Evolutionary conservation across 2,329 filamentous ascomycete species (phyloP).

Genomic region (Epichloe sp.): DNA sequence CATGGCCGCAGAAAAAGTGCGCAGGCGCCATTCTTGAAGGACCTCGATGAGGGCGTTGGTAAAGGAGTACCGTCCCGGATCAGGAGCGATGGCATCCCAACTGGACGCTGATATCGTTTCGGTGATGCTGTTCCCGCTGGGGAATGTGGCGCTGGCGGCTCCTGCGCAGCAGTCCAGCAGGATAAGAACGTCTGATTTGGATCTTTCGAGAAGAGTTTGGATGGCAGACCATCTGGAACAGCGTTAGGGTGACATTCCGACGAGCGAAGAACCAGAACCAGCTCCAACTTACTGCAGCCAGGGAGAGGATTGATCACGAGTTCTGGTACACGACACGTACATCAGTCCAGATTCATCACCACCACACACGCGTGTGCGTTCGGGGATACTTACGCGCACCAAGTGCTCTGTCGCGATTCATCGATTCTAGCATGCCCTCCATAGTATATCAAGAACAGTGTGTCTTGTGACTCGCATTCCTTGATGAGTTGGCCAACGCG

Average conservation of each 20-base stretch:
- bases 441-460: conserved; percentile 45
- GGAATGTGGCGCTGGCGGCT: conserved; percentile 45
- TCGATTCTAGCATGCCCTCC: conserved; percentile 48
- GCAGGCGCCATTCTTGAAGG: conserved; percentile 40
- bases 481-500: conserved; percentile 43
- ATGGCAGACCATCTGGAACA: conserved; percentile 42
- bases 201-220: conserved; percentile 44
- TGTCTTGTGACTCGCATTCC: conserved; percentile 40
- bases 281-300: conserved; percentile 36
- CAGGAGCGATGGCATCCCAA: conserved; percentile 47
- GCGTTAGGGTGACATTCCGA: neutral
- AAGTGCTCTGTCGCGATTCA: conserved; percentile 45
- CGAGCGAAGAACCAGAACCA: neutral
- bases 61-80: conserved; percentile 46
- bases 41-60: conserved; percentile 47
- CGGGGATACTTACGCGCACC: conserved; percentile 37
- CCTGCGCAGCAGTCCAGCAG: conserved; percentile 47
- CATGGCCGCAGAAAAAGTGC: conserved; percentile 46
- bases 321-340: conserved; percentile 18
- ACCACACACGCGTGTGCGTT: neutral
- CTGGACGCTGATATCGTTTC: conserved; percentile 50
- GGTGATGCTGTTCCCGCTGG: conserved; percentile 44
- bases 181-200: conserved; percentile 43
- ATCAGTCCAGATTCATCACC: neutral
- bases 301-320: conserved; percentile 36